Conservation (phyloP, 805 yeast genomes). For the Clavispora carvajalis region DNA sequence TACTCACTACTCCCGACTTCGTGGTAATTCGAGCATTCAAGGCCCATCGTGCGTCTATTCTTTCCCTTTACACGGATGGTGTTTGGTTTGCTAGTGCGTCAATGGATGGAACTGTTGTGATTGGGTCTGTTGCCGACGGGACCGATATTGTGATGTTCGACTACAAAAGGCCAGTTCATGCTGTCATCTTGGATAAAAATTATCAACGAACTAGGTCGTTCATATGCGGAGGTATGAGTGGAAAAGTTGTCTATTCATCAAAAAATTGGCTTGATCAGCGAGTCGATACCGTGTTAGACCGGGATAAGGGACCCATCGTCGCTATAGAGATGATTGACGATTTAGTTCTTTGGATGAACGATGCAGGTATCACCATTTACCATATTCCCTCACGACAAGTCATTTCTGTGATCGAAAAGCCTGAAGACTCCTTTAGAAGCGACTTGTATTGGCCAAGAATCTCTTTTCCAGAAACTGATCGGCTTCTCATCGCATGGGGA, state of each 20-base stretch:
- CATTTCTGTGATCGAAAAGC: constrained; percentile 51
- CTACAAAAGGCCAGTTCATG: constrained; percentile 82
- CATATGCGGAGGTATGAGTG: constrained; percentile 86
- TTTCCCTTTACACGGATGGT: constrained; percentile 71
- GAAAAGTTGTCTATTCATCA: constrained; percentile 68
- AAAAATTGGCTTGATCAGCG: constrained; percentile 86
- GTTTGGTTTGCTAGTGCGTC: constrained; percentile 78
- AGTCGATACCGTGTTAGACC: constrained; percentile 58
- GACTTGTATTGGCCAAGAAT: constrained; percentile 83
- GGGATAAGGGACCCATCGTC: constrained; percentile 65
- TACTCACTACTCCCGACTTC: constrained; percentile 58
- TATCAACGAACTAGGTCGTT: constrained; percentile 61
- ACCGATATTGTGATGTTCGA: constrained; percentile 69
- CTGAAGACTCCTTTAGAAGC: constrained; percentile 54
- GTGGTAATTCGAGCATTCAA: constrained; percentile 64
- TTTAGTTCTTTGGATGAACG: constrained; percentile 78
- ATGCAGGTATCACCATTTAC: constrained; percentile 66
- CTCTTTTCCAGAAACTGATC: constrained; percentile 56
- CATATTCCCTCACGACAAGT: constrained; percentile 48
- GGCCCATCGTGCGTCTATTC: constrained; percentile 80
- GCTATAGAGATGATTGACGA: constrained; percentile 60
- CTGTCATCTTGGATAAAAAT: constrained; percentile 73
- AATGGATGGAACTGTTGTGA: constrained; percentile 87
- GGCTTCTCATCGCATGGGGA: constrained; percentile 80
- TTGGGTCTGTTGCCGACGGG: constrained; percentile 62